Base-by-base conservation (phyloP, 1,284 basidiomycete genomes). In the Melampsora americana region DNA sequence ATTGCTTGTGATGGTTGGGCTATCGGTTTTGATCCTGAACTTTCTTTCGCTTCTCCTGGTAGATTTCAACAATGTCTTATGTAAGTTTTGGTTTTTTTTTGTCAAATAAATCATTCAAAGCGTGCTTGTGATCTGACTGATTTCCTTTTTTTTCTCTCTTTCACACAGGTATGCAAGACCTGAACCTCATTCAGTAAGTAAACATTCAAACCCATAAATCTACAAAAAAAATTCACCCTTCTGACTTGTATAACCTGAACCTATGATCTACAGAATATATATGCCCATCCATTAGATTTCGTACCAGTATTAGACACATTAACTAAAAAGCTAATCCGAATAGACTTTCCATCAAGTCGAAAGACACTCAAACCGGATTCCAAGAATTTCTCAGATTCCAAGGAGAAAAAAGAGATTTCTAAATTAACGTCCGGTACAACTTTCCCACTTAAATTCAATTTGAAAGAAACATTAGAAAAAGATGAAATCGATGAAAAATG, bases 1-100 rank as follows among this genome's bases (percentile, higher is more conserved):
- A 73, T 73, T 30, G 42, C 48, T 42, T 62, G 62, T 46, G 70
- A 73, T 35, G 70, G 70, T 12, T 73, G 85, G 85, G 83, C 90
- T 0, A 89, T 94, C 77, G 92, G 92, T 48, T 92, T 89, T 80
- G 92, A 93, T 79, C 87, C 88, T n/a, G 88, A 92, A n/a, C 93
- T 93, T 84, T 20, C 50, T 23, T 53, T 23, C 16, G 89, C 90
- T 0, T 84, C 86, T 70, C 30, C 42, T 30, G 64, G 35, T 50
- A 42, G 70, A 11, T 56, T 73, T 14, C 70, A 73, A 44, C 70
- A 73, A 81, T 90, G 88, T n/a, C 82, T 93, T 6, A 79, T 90
- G 44, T 94, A 90, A 65, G 32, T 73, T 28, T 53, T 20, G n/a
- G n/a, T n/a, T n/a, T n/a, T n/a, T n/a, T n/a, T n/a, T n/a, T n/a